Conservation (phyloP, 139 green algal species). For the Chlorella sp. region DNA sequence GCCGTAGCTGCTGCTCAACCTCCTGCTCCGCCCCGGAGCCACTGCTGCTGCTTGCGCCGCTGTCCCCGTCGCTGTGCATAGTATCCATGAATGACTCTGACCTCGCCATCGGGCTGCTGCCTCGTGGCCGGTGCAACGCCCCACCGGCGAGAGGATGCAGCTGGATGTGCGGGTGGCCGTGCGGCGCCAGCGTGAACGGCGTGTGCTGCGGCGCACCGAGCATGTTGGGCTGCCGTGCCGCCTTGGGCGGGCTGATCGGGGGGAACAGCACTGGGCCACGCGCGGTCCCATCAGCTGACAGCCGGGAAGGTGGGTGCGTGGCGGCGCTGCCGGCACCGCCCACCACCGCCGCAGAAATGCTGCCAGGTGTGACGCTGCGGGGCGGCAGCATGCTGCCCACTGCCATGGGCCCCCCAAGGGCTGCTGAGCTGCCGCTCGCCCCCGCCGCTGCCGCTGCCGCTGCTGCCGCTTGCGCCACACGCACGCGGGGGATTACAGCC, state of each 20-base stretch:
- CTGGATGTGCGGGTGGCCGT: background rate
- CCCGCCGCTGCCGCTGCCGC: no score
- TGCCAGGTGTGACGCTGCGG: no score
- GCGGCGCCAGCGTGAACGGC: background rate
- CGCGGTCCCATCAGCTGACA: no score
- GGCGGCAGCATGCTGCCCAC: no score
- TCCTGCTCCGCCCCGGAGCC: slow-evolving; percentile 1
- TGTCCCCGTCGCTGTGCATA: background rate
- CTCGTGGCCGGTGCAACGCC: background rate
- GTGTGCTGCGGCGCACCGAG: background rate
- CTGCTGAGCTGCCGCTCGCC: no score
- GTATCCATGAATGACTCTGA: background rate
- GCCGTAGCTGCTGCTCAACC: background rate
- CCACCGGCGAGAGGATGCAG: background rate
- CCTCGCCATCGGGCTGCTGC: background rate
- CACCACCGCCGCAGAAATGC: no score
- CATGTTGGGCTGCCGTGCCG: background rate
- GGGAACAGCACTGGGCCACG: no score
- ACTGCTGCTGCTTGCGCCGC: background rate
- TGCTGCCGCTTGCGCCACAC: no score
- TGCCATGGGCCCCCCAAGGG: no score
- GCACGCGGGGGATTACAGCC: no score
- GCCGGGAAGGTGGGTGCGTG: no score
- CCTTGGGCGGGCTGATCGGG: background rate
- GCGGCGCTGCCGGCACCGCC: no score